Evolutionary conservation across 2,329 filamentous ascomycete genomes (phyloP).

Genomic region (Colletotrichum acutatum): DNA sequence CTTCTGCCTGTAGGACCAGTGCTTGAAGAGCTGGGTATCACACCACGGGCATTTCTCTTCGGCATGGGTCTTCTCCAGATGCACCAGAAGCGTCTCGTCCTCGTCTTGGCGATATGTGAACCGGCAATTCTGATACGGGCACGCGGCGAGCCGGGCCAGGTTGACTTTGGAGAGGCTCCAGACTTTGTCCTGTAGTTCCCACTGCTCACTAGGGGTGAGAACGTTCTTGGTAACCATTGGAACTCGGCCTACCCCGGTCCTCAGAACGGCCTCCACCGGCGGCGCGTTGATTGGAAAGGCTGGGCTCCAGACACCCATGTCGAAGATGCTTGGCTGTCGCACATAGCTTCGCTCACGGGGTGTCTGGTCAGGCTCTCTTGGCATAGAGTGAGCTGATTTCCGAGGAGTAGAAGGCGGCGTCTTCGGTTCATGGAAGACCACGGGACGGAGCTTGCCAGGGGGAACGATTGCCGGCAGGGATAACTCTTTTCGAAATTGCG

Average conservation of each 20-base stretch:
- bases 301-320: constrained; percentile 42
- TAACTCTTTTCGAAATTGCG: constrained; percentile 14
- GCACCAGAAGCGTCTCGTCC: constrained; percentile 44
- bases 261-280: constrained; percentile 49
- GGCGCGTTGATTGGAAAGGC: constrained; percentile 49
- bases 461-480: background rate
- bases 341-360: constrained; percentile 40
- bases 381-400: background rate
- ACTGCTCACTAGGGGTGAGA: constrained; percentile 54
- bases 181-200: constrained; percentile 48
- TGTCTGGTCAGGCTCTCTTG: background rate
- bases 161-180: constrained; percentile 47
- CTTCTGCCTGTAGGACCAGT: constrained; percentile 43
- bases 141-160: constrained; percentile 48
- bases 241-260: constrained; percentile 44
- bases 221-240: constrained; percentile 51
- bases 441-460: background rate
- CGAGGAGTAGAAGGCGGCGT: background rate
- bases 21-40: constrained; percentile 42
- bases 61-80: constrained; percentile 49
- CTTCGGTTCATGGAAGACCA: background rate
- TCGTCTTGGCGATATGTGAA: constrained; percentile 47
- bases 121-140: constrained; percentile 51
- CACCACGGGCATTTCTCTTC: constrained; percentile 50
- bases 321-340: constrained; percentile 43